Conservation (phyloP, 768 basidiomycete genomes). For the Rhizopogon salebrosus region DNA sequence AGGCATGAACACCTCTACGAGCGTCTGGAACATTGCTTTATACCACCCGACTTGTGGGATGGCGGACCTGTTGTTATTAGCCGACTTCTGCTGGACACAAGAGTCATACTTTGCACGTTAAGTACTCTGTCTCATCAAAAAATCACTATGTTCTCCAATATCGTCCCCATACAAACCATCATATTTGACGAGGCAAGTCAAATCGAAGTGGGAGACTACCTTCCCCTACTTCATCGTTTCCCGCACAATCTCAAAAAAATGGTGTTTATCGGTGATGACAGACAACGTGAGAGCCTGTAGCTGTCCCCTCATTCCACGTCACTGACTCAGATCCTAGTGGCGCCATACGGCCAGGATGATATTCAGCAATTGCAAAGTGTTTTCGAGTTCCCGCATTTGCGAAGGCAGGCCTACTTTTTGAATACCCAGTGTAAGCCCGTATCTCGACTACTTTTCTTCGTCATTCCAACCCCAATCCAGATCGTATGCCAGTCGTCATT, state of each 20-base stretch:
- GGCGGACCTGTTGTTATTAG: conserved; percentile 10
- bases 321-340: conserved; percentile 40
- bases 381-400: conserved; percentile 66
- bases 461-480: conserved; percentile 31
- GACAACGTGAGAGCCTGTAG: conserved; percentile 28
- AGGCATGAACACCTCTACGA: conserved; percentile 51
- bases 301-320: neutral
- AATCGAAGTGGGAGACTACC: conserved; percentile 35
- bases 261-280: conserved; percentile 36
- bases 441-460: neutral
- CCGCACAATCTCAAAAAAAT: conserved; percentile 23
- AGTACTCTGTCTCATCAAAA: conserved; percentile 36
- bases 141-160: conserved; percentile 10
- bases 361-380: conserved; percentile 62
- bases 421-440: conserved; percentile 63
- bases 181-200: conserved; percentile 47
- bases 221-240: conserved; percentile 29
- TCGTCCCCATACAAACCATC: conserved; percentile 31
- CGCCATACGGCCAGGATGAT: conserved; percentile 74
- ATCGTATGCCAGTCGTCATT: conserved; percentile 79
- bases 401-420: conserved; percentile 43
- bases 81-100: conserved; percentile 22
- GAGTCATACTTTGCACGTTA: conserved; percentile 43
- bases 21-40: conserved; percentile 27
- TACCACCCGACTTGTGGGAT: conserved; percentile 30